A percentile compares a stretch with the other conserved stretches of the same genome.
phyloP scores from a whole-genome alignment of 345 rosid species.

The Cardamine chenopodiifolia region DNA sequence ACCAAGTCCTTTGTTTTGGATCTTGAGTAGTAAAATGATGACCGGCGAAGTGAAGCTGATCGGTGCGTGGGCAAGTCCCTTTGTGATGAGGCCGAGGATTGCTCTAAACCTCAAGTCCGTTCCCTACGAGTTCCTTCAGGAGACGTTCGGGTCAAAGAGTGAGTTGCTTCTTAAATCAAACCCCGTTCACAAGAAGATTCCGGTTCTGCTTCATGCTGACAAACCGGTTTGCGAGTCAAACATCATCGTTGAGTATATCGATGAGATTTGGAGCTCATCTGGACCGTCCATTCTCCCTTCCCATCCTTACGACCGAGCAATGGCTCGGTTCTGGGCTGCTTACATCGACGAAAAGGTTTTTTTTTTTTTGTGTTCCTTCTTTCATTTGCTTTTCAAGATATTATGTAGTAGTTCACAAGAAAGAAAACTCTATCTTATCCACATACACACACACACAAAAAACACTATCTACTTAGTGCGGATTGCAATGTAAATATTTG shows the following conservation, averaged over 20 bases:
- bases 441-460: too few species aligned
- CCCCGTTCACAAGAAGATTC: conserved; percentile 82
- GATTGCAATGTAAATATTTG: neutral
- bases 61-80: conserved; percentile 79
- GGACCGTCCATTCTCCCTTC: conserved; percentile 70
- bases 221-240: conserved; percentile 70
- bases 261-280: conserved; percentile 59
- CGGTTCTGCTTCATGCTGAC: conserved; percentile 64
- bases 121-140: conserved; percentile 62
- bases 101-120: conserved; percentile 69
- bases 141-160: conserved; percentile 58
- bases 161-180: conserved; percentile 69
- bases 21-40: conserved; percentile 43
- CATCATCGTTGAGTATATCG: conserved; percentile 66
- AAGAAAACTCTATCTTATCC: neutral
- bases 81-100: conserved; percentile 61
- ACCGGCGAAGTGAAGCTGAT: conserved; percentile 55
- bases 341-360: conserved; percentile 69
- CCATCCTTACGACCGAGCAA: conserved; percentile 65
- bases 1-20: neutral
- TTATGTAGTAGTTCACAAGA: neutral
- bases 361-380: conserved; percentile 10
- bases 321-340: conserved; percentile 77
- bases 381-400: neutral
- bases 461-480: neutral